phyloP scores from a whole-genome alignment of 2,329 filamentous ascomycete genomes.

The Verticillium nubilum region DNA sequence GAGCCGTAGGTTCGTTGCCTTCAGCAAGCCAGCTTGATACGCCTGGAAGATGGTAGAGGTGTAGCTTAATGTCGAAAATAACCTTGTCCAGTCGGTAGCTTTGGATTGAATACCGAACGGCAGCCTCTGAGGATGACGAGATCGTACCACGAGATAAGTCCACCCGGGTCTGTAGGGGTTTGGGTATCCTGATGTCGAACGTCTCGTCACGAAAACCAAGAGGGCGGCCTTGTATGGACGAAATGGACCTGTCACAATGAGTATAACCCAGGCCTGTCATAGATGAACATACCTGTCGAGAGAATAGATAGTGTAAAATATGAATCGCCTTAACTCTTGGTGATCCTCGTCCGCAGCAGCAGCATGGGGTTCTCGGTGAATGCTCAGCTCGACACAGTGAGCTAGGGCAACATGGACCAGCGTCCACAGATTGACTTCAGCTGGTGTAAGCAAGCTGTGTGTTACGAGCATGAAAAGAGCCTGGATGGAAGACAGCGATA shows the following conservation, averaged over 20 bases:
- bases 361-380: constrained; percentile 24
- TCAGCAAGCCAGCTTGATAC: constrained; percentile 11
- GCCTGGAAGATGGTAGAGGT: constrained; percentile 16
- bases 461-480: constrained; percentile 22
- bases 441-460: constrained; percentile 25
- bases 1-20: constrained; percentile 1
- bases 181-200: constrained; percentile 23
- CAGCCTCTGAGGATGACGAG: constrained; percentile 3
- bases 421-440: constrained; percentile 29
- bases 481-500: constrained; percentile 26
- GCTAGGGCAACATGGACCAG: constrained; percentile 28
- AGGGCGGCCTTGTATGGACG: constrained; percentile 30
- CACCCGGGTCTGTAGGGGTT: background rate
- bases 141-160: background rate
- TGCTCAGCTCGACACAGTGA: constrained; percentile 29
- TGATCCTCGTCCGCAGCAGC: constrained; percentile 4
- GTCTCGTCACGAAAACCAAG: constrained; percentile 30
- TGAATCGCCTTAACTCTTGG: constrained; percentile 15
- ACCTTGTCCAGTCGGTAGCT: constrained; percentile 19
- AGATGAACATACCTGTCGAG: constrained; percentile 21
- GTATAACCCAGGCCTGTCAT: background rate
- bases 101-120: constrained; percentile 16
- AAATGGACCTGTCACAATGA: constrained; percentile 20
- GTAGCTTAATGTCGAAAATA: constrained; percentile 17
- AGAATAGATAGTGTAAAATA: constrained; percentile 29